Conservation (phyloP, 139 green algal species). For the Diplosphaera chodatii region DNA sequence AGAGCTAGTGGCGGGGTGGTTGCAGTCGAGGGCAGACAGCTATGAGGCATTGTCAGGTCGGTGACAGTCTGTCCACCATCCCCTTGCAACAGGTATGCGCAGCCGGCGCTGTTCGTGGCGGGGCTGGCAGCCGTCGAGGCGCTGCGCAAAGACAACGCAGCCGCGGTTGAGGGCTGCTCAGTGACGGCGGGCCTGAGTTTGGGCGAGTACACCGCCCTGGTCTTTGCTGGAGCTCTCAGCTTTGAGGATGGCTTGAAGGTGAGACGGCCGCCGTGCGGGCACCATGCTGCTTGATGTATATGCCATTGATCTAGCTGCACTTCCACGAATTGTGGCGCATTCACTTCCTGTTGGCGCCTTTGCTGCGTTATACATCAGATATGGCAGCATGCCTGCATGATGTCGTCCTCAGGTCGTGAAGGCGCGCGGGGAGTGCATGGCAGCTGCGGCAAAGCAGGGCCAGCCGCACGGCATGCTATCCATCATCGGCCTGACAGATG, state of each 20-base stretch:
- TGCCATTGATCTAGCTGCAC: too few relatives aligned
- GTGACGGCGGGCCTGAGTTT: conserved; percentile 75
- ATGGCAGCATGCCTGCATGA: too few relatives aligned
- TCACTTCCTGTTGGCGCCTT: too few relatives aligned
- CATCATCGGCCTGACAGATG: conserved; percentile 79
- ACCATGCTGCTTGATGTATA: too few relatives aligned
- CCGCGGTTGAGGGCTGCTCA: conserved; percentile 25
- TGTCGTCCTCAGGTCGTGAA: conserved; percentile 66
- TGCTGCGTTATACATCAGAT: too few relatives aligned
- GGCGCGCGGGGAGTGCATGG: conserved; percentile 76
- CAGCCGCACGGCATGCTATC: conserved; percentile 82
- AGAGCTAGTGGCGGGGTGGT: too few relatives aligned
- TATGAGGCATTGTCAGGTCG: too few relatives aligned
- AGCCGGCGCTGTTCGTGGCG: conserved; percentile 85
- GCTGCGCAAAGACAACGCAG: conserved; percentile 39
- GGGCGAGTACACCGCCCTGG: conserved; percentile 88
- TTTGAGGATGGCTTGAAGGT: conserved; percentile 88
- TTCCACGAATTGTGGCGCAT: too few relatives aligned
- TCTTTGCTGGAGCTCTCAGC: conserved; percentile 74
- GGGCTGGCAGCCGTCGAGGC: conserved; percentile 78
- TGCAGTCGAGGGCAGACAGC: too few relatives aligned
- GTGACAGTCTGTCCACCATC: too few relatives aligned
- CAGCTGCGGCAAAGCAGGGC: conserved; percentile 50
- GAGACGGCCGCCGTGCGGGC: too few relatives aligned
- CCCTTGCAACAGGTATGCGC: conserved; percentile 29